Evolutionary conservation across 2,329 filamentous ascomycete genomes (phyloP), one percentile per base, ranked within the genome.

Genomic region (Thelonectria rubi): DNA sequence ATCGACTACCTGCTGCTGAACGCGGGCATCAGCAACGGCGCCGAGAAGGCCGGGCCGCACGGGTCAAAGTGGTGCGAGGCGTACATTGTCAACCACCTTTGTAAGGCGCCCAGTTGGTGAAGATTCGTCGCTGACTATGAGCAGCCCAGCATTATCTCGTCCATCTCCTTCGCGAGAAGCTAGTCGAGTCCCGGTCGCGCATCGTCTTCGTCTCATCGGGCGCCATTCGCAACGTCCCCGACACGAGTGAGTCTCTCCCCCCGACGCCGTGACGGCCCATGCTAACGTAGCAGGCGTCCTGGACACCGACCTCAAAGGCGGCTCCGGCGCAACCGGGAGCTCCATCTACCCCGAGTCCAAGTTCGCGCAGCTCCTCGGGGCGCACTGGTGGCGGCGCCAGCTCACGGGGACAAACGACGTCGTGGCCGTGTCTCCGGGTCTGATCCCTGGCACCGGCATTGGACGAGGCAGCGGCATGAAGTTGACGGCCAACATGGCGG

Each of bases 351-450:
- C 65, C 9, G 73, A 77, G 42, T 79, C 78, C 62, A 86, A 86
- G 65, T 85, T 86, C 58, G 74, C 79, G 1, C 81, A 82, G 63
- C 76, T 86, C 0, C 78, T 86, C 1, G 76, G 77, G 7, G 81
- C 83, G 1, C 83, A 86, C 49, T 86, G 82, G 82, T 86, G 84
- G 84, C 82, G 82, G 2, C 82, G 83, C 3, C 75, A 84, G 64
- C 78, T 86, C n/a, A 57, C 65, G 0, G 79, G 73, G 21, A 72
- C 75, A 24, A 81, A 78, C 67, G 66, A 73, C 5, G 80, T 86
- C 18, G 77, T 86, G 5, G 84, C 84, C 11, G 83, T 84, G 6
- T 86, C 83, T 9, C 84, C 84, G 0, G 84, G 84, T 1, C 66
- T 86, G 3, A 79, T 86, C 39, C 83, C 83, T 2, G 65, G 67